phyloP scores from a whole-genome alignment of 2,329 filamentous ascomycete genomes.

The Myriosclerotinia duriaeana region DNA sequence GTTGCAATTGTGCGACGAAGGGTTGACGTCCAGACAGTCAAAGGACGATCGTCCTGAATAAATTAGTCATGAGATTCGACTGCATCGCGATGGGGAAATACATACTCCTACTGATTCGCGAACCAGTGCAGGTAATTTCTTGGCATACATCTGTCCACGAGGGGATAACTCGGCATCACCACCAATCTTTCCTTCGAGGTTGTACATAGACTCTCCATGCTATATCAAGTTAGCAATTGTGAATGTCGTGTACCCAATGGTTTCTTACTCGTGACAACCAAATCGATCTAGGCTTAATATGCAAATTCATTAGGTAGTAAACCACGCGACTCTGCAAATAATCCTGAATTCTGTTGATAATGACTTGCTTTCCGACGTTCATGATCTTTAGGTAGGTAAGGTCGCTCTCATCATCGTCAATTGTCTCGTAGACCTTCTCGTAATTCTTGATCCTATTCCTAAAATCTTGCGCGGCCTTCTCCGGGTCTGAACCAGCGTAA shows the following conservation, averaged over 20 bases:
- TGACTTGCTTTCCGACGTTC: conserved; percentile 91
- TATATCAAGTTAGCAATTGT: conserved; percentile 42
- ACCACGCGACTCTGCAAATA: conserved; percentile 95
- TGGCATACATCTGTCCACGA: conserved; percentile 84
- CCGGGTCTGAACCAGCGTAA: conserved; percentile 91
- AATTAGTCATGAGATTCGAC: conserved; percentile 23
- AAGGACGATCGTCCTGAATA: conserved; percentile 53
- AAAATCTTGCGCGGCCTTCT: conserved; percentile 87
- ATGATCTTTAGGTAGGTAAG: conserved; percentile 97
- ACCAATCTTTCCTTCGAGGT: conserved; percentile 86
- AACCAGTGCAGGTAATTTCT: conserved; percentile 79
- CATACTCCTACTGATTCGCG: conserved; percentile 81
- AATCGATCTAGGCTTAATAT: conserved; percentile 93
- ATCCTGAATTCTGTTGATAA: conserved; percentile 96
- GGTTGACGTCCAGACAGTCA: conserved; percentile 75
- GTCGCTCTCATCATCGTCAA: conserved; percentile 83
- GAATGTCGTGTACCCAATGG: neutral
- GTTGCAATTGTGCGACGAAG: conserved; percentile 87
- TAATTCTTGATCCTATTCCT: conserved; percentile 93
- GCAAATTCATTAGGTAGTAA: conserved; percentile 97
- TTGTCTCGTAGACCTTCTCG: conserved; percentile 92
- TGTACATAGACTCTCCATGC: conserved; percentile 95
- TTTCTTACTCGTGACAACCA: conserved; percentile 84
- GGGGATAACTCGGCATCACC: conserved; percentile 85
- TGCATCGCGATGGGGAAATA: conserved; percentile 33